Conservation (phyloP, 352 stramenopile genomes). For the Phytophthora cryptogea region DNA sequence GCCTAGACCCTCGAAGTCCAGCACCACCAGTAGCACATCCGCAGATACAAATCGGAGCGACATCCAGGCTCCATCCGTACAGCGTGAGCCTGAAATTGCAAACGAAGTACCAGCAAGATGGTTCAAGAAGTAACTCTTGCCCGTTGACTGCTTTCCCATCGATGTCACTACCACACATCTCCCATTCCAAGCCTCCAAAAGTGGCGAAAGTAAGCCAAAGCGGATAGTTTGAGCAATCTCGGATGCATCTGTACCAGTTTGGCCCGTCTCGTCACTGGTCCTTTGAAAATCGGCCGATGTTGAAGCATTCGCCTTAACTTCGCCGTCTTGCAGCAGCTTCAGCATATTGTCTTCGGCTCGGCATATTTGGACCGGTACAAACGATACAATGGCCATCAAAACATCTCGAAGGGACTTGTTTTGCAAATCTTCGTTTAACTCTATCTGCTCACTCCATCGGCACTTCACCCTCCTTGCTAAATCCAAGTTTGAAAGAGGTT, state of each 20-base stretch:
- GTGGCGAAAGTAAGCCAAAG: slow-evolving; percentile 38
- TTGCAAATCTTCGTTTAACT: not conserved
- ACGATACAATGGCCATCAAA: slow-evolving; percentile 41
- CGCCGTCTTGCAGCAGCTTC: slow-evolving; percentile 46
- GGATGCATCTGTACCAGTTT: slow-evolving; percentile 22
- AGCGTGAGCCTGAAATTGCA: slow-evolving; percentile 46
- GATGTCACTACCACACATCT: slow-evolving; percentile 36
- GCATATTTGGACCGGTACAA: slow-evolving; percentile 76
- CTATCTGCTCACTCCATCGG: slow-evolving; percentile 8
- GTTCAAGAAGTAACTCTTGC: slow-evolving; percentile 82
- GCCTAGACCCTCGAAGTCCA: slow-evolving; percentile 78
- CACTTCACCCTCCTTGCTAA: slow-evolving; percentile 14
- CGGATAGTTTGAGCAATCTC: slow-evolving; percentile 53
- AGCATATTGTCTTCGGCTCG: slow-evolving; percentile 64
- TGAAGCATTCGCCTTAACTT: slow-evolving; percentile 8
- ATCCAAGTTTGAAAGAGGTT: slow-evolving; percentile 27
- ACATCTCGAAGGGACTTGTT: slow-evolving; percentile 3
- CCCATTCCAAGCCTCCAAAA: slow-evolving; percentile 38
- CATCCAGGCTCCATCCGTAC: slow-evolving; percentile 49
- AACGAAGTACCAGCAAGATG: slow-evolving; percentile 70
- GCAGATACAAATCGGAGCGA: slow-evolving; percentile 30
- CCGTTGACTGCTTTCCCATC: slow-evolving; percentile 67
- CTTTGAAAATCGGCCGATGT: not conserved
- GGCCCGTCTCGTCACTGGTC: slow-evolving; percentile 4
- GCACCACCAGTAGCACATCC: slow-evolving; percentile 57